Evolutionary conservation across 1,284 basidiomycete genomes (phyloP), one percentile per base, ranked within the genome.

Genomic region (Cryptococcus sp.): DNA sequence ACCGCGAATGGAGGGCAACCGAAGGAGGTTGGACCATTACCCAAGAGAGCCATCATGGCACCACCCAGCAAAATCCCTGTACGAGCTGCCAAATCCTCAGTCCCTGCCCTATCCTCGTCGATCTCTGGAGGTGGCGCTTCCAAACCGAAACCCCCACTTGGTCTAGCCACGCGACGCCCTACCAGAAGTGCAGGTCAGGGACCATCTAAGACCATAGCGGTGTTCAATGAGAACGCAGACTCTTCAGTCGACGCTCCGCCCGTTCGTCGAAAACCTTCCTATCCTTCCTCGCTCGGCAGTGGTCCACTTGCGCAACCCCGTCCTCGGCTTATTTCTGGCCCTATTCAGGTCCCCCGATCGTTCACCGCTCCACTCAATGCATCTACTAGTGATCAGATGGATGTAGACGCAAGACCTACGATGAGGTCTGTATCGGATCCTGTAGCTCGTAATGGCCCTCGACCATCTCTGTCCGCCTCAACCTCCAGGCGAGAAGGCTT

Each of bases 211-310:
- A 31, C 21, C 37, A 34, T 4, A 9, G 49, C 13, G 46, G 54
- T 14, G 41, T 49, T 41, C 43, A 56, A 10, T 55, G 57, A 22
- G 54, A 57, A 25, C 49, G 58, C 18, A 36, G 60, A 31, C 60
- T 54, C 36, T 7, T 4, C 14, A 39, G 18, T 7, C 16, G 18
- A 4, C 16, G 36, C 14, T 39, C 10, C 16, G 32, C 32, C 32
- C 32, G 36, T 39, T 14, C 36, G 36, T 7, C 54, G 66, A 9
- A 63, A 65, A 58, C 64, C 69, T 1, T 69, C 70, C 1, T 74
- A 73, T 44, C 72, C 72, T 0, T 64, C 71, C 3, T 63, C 61
- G 0, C 59, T 74, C 1, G 68, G 70, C 14, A 65, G 61, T 3
- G 70, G 69, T 4, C 69, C 67, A 0, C 57, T 64, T 2, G 53